Base-by-base conservation (phyloP, 1,284 basidiomycete species). In the Jaminaea rosea region DNA sequence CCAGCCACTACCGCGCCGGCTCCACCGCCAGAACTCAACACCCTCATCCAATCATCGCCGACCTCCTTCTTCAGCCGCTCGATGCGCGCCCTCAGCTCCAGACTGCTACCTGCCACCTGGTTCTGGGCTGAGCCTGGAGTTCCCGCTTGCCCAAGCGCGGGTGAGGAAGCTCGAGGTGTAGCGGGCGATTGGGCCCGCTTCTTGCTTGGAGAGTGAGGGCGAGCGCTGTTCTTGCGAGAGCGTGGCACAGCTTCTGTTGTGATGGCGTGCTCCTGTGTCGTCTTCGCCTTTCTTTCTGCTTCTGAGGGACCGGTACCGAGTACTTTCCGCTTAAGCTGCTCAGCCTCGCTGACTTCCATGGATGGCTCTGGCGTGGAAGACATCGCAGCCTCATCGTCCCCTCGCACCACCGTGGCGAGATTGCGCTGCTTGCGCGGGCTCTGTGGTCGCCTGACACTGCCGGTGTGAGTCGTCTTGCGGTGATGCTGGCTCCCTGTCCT, bases 11-110 rank as follows among this genome's bases (percentile, higher is more conserved):
- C n/a, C n/a, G n/a, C n/a, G n/a, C n/a, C n/a, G n/a, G n/a, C n/a
- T n/a, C n/a, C 52, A n/a, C n/a, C 55, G 4, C 54, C 55, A 5
- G 55, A 29, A 1, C 63, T 59, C 11, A 67, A 34, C 2, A 64
- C 42, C 2, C 69, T 55, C 19, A 73, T 47, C 71, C 71, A 73
- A 36, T 73, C 69, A 44, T 73, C 71, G 15, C 71, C 71, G 6
- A 67, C 62, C 32, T 65, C 63, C 24, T 53, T 55, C 36, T 66
- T 67, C 37, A 73, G 53, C 39, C 59, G 60, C 46, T 73, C 69
- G 36, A 73, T 73, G 7, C 62, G 54, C 28, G 56, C 34, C 1
- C 67, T 56, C 5, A 53, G 31, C 17, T 53, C 52, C 13, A 5
- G 28, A 8, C 48, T n/a, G 28, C 13, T 26, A 26, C 49, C 28